phyloP scores from a whole-genome alignment of 176 grass and related monocot genomes.

The Hordeum marinum region DNA sequence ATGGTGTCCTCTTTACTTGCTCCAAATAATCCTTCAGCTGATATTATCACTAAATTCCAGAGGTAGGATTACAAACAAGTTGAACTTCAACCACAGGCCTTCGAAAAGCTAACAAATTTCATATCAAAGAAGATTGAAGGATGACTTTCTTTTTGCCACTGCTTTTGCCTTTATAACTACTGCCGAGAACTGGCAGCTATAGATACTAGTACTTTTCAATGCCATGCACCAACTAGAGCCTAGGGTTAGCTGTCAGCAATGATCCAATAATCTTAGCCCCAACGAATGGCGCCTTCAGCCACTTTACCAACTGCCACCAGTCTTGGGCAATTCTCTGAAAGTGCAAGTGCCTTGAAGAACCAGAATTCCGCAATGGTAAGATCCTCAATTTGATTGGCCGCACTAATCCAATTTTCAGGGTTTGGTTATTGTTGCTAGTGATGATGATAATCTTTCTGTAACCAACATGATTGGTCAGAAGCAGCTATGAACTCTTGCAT shows the following conservation, averaged over 20 bases:
- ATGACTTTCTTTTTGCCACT: too few relatives aligned
- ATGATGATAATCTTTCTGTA: neutral
- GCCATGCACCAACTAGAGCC: neutral
- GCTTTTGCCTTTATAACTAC: neutral
- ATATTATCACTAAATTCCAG: too few relatives aligned
- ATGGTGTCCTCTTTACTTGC: too few relatives aligned
- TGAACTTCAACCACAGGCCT: too few relatives aligned
- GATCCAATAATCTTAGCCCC: neutral
- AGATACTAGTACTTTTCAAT: neutral
- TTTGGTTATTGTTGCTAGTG: neutral
- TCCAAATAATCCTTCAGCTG: too few relatives aligned
- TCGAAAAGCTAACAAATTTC: too few relatives aligned
- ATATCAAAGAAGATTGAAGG: too few relatives aligned
- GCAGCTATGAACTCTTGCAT: neutral
- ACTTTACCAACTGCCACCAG: neutral
- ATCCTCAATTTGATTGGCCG: neutral
- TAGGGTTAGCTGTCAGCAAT: neutral
- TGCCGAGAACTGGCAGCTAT: neutral
- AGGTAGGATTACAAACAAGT: too few relatives aligned
- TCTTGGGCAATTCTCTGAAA: neutral
- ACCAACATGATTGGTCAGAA: neutral
- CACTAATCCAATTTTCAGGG: too few relatives aligned
- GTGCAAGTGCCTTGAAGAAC: neutral
- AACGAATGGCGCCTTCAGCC: neutral
- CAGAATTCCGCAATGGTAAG: neutral